Base-by-base conservation (phyloP, 1,284 basidiomycete genomes). In the Kwoniella shivajii region DNA sequence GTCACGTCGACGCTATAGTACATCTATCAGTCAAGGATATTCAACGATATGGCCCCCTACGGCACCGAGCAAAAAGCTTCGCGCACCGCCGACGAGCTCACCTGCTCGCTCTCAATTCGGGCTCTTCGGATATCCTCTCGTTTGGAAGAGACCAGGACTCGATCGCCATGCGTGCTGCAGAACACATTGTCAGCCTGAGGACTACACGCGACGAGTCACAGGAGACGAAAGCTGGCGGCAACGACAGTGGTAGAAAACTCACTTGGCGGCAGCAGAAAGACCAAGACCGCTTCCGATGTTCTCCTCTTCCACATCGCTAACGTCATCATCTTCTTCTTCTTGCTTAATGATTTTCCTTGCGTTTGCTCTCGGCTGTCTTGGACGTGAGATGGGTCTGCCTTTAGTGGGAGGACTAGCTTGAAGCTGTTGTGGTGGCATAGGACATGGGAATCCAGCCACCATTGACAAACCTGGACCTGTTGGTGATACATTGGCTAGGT, bases 1-100 rank as follows among this genome's bases (percentile, higher is more conserved):
- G 68, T 92, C 88, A 46, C 90, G 85, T 68, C 89, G 84, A 66
- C 89, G 83, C 82, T 93, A 88, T 80, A 88, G 87, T 81, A 89
- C 87, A 79, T 0, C 46, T 16, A 27, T 90, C 78, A 88, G 87
- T 80, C 9, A 24, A 16, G 22, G n/a, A 22, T 57, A 48, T 46
- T 48, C 48, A 52, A 18, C 31, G 1, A 3, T 20, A 47, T 48
- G 30, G 33, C 27, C 18, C 27, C 18, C 36, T 44, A 33, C 36
- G 42, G 57, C 43, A 49, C 27, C 37, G n/a, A 52, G 47, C 52
- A 46, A 49, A 38, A 44, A 46, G 53, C 45, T 57, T 47, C 30
- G 65, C 60, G 56, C 58, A 61, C 60, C 50, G 54, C 53, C 48
- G 57, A 63, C 51, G 60, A 57, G 54, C 72, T 66, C 56, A 75